phyloP scores from a whole-genome alignment of 352 stramenopile genomes.

The Nothophytophthora sp. region DNA sequence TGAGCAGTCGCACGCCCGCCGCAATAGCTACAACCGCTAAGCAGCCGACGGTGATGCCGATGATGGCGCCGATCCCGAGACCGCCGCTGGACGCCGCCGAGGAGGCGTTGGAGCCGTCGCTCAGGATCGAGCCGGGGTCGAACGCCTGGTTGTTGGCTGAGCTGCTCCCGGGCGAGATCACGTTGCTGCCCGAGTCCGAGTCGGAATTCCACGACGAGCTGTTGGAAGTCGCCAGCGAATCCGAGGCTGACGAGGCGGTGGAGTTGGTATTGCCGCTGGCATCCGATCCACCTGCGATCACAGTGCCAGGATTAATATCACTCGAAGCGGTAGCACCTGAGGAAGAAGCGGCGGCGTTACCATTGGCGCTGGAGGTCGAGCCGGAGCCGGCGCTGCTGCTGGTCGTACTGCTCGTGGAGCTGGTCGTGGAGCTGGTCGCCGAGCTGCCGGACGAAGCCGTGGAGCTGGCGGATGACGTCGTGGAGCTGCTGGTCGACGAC shows the following conservation, averaged over 20 bases:
- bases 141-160: constrained; percentile 40
- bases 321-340: constrained; percentile 1
- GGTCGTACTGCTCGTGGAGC: constrained; percentile 16
- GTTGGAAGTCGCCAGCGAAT: constrained; percentile 5
- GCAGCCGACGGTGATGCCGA: constrained; percentile 66
- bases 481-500: neutral
- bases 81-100: constrained; percentile 1
- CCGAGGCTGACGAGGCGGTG: neutral
- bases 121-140: constrained; percentile 34
- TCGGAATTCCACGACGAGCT: constrained; percentile 19
- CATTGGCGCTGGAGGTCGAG: constrained; percentile 8
- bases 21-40: constrained; percentile 74
- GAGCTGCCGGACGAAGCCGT: neutral
- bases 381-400: constrained; percentile 7
- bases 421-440: constrained; percentile 6
- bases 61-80: constrained; percentile 42
- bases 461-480: neutral
- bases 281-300: constrained; percentile 25
- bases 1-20: constrained; percentile 66
- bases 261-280: constrained; percentile 12
- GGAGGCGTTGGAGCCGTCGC: constrained; percentile 15
- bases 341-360: constrained; percentile 12
- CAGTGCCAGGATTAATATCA: constrained; percentile 17
- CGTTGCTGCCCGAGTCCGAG: constrained; percentile 14
- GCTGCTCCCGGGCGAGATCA: constrained; percentile 22